Conservation (phyloP, 257 asterid species). For the Ocimum tenuiflorum region DNA sequence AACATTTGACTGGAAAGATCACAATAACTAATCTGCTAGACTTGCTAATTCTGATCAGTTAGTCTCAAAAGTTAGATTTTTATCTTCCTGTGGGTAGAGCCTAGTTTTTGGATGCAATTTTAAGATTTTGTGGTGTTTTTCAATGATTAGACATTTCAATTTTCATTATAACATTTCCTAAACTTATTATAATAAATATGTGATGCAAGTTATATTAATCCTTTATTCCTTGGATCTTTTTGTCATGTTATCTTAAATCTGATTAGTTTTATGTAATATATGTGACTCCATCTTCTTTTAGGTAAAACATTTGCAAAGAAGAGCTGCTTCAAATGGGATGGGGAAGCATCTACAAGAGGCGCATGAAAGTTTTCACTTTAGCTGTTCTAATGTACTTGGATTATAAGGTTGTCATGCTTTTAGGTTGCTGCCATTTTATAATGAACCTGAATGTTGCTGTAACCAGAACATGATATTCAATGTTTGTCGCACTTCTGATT, state of each 20-base stretch:
- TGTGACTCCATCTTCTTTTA: slow-evolving; percentile 23
- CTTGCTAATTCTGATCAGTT: background rate
- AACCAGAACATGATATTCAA: background rate
- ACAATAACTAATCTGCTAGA: background rate
- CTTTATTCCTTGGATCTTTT: background rate
- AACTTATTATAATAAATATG: background rate
- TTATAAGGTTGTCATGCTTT: slow-evolving; percentile 61
- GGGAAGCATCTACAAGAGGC: slow-evolving; percentile 85
- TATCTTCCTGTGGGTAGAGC: background rate
- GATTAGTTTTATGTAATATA: slow-evolving; percentile 10
- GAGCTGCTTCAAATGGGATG: slow-evolving; percentile 58
- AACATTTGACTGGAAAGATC: background rate
- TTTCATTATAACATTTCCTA: background rate
- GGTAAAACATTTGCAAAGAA: slow-evolving; percentile 13
- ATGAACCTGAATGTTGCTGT: slow-evolving; percentile 4
- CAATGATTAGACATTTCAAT: background rate
- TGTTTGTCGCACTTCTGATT: slow-evolving; percentile 9
- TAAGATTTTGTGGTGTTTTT: background rate
- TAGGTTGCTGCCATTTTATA: slow-evolving; percentile 9
- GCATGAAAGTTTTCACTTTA: slow-evolving; percentile 70
- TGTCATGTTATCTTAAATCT: background rate
- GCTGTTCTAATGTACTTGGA: slow-evolving; percentile 79
- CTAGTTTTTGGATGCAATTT: background rate
- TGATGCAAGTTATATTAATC: background rate
- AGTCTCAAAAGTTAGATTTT: background rate